Base-by-base conservation (phyloP, 192 early-diverging fungal species). In the Linnemannia exigua region DNA sequence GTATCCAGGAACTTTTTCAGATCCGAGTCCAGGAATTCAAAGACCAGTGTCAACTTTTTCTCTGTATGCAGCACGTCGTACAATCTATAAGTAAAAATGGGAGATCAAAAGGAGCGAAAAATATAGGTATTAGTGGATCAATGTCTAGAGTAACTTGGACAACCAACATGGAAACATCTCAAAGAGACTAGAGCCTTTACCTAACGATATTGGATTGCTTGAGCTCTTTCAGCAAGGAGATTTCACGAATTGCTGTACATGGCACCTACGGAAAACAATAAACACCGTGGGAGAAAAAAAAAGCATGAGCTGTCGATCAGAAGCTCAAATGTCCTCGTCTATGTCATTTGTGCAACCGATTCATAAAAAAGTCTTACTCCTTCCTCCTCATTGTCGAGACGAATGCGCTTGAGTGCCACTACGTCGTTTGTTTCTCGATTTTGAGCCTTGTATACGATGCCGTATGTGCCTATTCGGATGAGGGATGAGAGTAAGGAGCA, bases 401-500 rank as follows among this genome's bases (percentile, higher is more conserved):
- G 93, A 83, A 97, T 96, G 50, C 97, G 94, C 89, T 99, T 99
- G 67, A 99, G 89, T 16, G 99, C 99, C 12, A 99, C 98, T n/a
- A 99, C 95, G 75, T 98, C 97, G 81, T 95, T 95, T 16, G 95
- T 97, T 41, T 97, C 96, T 77, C 95, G 87, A 89, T 98, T 97
- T 84, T 99, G 97, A 6, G 98, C 99, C 89, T 99, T 99, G 93
- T 99, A 99, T 3, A 99, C 99, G 69, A 99, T 97, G 38, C 98
- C 98, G 83, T 99, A 99, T 11, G 99, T 99, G 78, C 96, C 93
- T 93, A 87, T 11, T 58, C 17, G 17, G 14, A 63, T 28, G 11
- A 63, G 58, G 31, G 25, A 31, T 14, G n/a, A 31, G 12, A 50
- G n/a, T 50, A 72, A 69, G 35, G 35, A 69, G 35, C 7, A 36